A percentile compares a stretch with the other conserved stretches of the same genome.
Evolutionary conservation across 2,329 filamentous ascomycete species (phyloP).

Genomic region (Phoma sp.): DNA sequence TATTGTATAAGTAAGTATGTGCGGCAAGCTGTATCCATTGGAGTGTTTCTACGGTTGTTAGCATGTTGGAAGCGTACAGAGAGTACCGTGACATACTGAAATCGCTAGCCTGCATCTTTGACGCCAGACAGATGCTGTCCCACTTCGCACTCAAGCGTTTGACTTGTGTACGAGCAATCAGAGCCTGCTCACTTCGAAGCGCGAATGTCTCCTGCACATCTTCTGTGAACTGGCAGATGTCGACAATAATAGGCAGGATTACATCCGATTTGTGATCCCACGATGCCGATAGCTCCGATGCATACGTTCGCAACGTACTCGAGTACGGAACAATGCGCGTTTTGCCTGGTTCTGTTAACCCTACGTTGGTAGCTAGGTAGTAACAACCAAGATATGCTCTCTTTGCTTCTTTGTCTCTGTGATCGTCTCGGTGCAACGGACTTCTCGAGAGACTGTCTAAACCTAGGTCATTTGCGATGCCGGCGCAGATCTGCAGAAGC

Average conservation of each 20-base stretch:
- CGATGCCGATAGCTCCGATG: constrained; percentile 37
- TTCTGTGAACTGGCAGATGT: constrained; percentile 44
- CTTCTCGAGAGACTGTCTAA: constrained; percentile 37
- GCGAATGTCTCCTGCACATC: constrained; percentile 44
- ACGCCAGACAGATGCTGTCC: constrained; percentile 38
- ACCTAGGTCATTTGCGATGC: constrained; percentile 40
- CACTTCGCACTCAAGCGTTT: constrained; percentile 43
- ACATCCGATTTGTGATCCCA: constrained; percentile 41
- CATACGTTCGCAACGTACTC: constrained; percentile 36
- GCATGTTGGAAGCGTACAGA: background rate
- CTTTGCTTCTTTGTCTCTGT: constrained; percentile 39
- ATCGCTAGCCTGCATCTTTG: constrained; percentile 38
- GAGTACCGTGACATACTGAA: constrained; percentile 33
- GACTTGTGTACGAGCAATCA: constrained; percentile 40
- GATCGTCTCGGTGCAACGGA: constrained; percentile 28
- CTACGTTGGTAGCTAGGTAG: constrained; percentile 39
- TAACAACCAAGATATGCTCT: constrained; percentile 46
- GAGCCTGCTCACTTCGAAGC: constrained; percentile 33
- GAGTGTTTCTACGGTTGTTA: constrained; percentile 35
- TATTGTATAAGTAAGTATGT: constrained; percentile 38
- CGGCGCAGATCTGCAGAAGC: constrained; percentile 42
- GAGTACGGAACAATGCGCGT: constrained; percentile 35
- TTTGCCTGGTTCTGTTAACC: constrained; percentile 32
- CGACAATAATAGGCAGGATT: constrained; percentile 37
- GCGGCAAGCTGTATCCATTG: constrained; percentile 42